These are phyloP conservation scores for Atractiella rhizophila DNA, from an alignment of 768 basidiomycete genomes.

Conservation along the genomic window DNA sequence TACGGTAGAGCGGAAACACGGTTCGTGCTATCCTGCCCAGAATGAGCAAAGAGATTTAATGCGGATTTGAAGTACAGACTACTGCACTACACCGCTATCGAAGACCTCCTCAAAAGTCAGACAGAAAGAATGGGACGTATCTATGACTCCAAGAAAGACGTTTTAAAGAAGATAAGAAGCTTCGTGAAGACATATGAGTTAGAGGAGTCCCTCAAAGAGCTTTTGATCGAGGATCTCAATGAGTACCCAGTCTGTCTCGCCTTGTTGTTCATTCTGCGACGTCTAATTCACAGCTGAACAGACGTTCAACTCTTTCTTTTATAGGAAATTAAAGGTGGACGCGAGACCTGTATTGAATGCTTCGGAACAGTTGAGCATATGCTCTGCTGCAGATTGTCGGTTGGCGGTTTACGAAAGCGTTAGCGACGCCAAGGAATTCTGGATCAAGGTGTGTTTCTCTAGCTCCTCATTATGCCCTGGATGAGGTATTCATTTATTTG, in stretches of 20 bases:
- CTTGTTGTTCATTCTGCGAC: constrained; percentile 37
- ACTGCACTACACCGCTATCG: background rate
- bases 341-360: constrained; percentile 37
- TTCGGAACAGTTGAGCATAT: constrained; percentile 29
- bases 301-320: background rate
- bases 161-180: no score
- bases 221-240: background rate
- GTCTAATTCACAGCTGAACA: no score
- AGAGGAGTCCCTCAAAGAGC: background rate
- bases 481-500: background rate
- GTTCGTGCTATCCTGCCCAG: background rate
- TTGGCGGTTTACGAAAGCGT: constrained; percentile 40
- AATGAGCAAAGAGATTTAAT: background rate
- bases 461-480: background rate
- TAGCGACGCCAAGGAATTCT: constrained; percentile 37
- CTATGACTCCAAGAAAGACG: no score
- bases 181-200: constrained; percentile 22
- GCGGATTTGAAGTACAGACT: background rate
- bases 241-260: background rate
- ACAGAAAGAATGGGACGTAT: no score
- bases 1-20: constrained; percentile 5
- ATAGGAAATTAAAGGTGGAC: constrained; percentile 26
- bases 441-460: constrained; percentile 22
- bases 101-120: constrained; percentile 5
- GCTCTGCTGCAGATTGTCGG: constrained; percentile 47